phyloP scores from a whole-genome alignment of 106 monocot species.

The Dioscorea zingiberensis region DNA sequence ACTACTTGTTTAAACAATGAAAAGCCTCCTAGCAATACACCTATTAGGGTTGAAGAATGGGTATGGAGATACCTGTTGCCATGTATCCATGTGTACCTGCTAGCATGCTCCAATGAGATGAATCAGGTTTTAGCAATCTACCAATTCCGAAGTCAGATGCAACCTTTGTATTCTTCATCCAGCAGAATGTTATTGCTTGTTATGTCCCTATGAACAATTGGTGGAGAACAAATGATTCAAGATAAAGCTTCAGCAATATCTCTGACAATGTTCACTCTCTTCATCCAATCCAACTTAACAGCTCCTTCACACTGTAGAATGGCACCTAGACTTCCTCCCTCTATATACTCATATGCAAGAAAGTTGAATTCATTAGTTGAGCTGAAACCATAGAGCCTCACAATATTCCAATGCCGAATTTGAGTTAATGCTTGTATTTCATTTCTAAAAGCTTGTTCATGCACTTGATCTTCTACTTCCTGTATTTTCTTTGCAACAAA shows the following conservation, averaged over 20 bases:
- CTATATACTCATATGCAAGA: constrained; percentile 28
- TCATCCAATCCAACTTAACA: constrained; percentile 4
- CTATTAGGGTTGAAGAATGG: not conserved
- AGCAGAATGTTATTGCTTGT: constrained; percentile 13
- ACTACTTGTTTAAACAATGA: too few species aligned
- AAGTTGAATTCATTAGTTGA: not conserved
- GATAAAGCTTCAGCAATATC: constrained; percentile 23
- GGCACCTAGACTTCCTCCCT: constrained; percentile 14
- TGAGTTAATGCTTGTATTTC: constrained; percentile 10
- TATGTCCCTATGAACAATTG: constrained; percentile 18
- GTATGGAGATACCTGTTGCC: constrained; percentile 15
- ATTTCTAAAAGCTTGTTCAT: constrained; percentile 16
- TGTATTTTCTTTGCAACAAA: constrained; percentile 22
- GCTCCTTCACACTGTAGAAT: constrained; percentile 2
- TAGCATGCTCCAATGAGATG: constrained; percentile 17
- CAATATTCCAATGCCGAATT: constrained; percentile 18
- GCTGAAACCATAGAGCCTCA: constrained; percentile 28
- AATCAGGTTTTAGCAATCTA: constrained; percentile 5
- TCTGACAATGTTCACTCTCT: constrained; percentile 6
- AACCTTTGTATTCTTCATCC: constrained; percentile 12
- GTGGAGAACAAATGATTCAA: constrained; percentile 10
- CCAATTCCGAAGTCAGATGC: constrained; percentile 21
- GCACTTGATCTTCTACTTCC: not conserved
- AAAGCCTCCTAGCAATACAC: not conserved
- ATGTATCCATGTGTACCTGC: constrained; percentile 28